These are phyloP conservation scores for Penicillium digitatum DNA, from an alignment of 2,329 filamentous ascomycete genomes.

Conservation along the genomic window DNA sequence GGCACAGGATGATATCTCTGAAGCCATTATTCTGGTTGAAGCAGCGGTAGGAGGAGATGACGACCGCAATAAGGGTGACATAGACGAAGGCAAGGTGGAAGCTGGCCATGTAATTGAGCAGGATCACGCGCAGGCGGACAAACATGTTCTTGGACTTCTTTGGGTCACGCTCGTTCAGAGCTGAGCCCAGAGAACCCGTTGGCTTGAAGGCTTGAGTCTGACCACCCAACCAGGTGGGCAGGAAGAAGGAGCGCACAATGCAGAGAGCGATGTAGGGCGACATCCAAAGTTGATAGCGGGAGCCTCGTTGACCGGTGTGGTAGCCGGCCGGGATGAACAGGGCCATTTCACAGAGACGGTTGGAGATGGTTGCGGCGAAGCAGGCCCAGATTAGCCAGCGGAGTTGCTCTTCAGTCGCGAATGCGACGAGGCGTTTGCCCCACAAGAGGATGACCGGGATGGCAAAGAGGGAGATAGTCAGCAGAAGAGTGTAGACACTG, in stretches of 20 bases:
- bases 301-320: slow-evolving; percentile 56
- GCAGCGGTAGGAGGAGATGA: slow-evolving; percentile 51
- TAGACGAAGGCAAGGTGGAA: slow-evolving; percentile 57
- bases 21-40: slow-evolving; percentile 41
- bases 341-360: slow-evolving; percentile 56
- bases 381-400: slow-evolving; percentile 56
- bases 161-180: slow-evolving; percentile 56
- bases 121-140: slow-evolving; percentile 52
- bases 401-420: slow-evolving; percentile 52
- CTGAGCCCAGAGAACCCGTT: slow-evolving; percentile 55
- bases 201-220: slow-evolving; percentile 58
- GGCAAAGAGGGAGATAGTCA: slow-evolving; percentile 54
- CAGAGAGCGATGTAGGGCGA: slow-evolving; percentile 58
- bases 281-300: slow-evolving; percentile 60
- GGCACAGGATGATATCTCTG: slow-evolving; percentile 46
- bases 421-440: slow-evolving; percentile 57
- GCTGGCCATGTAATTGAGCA: slow-evolving; percentile 54
- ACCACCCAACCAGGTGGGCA: slow-evolving; percentile 59
- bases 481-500: slow-evolving; percentile 54
- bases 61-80: slow-evolving; percentile 50
- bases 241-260: slow-evolving; percentile 55
- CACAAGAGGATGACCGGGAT: slow-evolving; percentile 58
- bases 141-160: slow-evolving; percentile 43
- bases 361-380: slow-evolving; percentile 50
- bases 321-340: slow-evolving; percentile 59